Evolutionary conservation across 495 filamentous ascomycete genomes (phyloP), one percentile per base, ranked within the genome.

Genomic region (Aspergillus leporis): DNA sequence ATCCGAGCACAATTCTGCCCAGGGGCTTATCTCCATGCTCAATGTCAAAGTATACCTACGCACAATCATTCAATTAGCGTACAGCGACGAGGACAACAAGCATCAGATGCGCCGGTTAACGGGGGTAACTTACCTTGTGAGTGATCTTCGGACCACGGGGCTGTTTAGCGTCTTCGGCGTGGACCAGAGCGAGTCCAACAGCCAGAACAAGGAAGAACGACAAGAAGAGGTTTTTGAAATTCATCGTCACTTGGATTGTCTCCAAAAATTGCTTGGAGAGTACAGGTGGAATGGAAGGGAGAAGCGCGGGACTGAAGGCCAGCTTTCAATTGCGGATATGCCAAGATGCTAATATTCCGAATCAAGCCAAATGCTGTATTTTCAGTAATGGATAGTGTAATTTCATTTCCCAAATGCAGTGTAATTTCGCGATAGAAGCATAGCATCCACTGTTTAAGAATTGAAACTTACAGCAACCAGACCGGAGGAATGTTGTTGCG

Each of bases 121-220:
- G 50, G n/a, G n/a, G n/a, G n/a, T n/a, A 22, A 16, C n/a, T 16
- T 74, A 87, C 92, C 87, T 97, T 97, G 79, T 87, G 82, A 64
- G 93, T 97, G 77, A 99, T 95, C 85, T 95, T 93, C 25, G 94
- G 94, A 32, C 94, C 94, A 78, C 95, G 96, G 60, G 81, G 79
- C 55, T 92, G 91, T 60, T 85, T 84, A 9, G 87, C 78, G 67
- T 92, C 69, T 82, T 82, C 70, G 90, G 86, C 83, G 85, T 87
- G 61, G 89, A 81, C 74, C 87, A 87, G 66, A 79, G 74, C 74
- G 47, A 80, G 63, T 40, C 73, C 80, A 62, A 89, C 74, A 50
- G 89, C 86, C 58, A 96, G 73, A 63, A 96, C 82, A 61, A 96
- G 76, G 68, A 95, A 78, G 59, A 87, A 77, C 47, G 90, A 86